Conservation (phyloP, 2,329 filamentous ascomycete genomes). For the Podosphaera xanthii region DNA sequence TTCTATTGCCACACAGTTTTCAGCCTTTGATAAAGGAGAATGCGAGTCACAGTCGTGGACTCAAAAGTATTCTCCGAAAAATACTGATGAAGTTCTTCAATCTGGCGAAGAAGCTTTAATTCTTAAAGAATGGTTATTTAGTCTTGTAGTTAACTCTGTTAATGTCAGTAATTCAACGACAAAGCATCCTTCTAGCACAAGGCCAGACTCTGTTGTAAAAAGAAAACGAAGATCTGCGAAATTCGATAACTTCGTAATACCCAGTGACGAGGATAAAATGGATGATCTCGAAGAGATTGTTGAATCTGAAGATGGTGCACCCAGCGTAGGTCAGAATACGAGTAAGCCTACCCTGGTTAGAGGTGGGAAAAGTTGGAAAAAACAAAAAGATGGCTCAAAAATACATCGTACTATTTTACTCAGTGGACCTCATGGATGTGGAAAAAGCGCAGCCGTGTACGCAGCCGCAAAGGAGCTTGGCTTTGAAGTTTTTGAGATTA, state of each 20-base stretch:
- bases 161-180: conserved; percentile 26
- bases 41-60: conserved; percentile 57
- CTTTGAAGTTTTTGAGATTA: conserved; percentile 91
- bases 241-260: conserved; percentile 55
- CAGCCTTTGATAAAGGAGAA: conserved; percentile 56
- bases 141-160: conserved; percentile 54
- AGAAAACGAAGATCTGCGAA: conserved; percentile 44
- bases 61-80: conserved; percentile 62
- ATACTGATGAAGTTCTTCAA: conserved; percentile 53
- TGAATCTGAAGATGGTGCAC: conserved; percentile 29
- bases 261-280: conserved; percentile 47
- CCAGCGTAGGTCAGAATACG: conserved; percentile 17
- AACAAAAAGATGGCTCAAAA: conserved; percentile 23
- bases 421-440: conserved; percentile 72
- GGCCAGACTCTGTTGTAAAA: conserved; percentile 22
- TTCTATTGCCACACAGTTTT: conserved; percentile 36
- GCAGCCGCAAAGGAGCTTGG: conserved; percentile 78
- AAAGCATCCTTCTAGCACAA: conserved; percentile 1
- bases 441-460: conserved; percentile 82
- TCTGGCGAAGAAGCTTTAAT: conserved; percentile 43
- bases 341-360: conserved; percentile 29
- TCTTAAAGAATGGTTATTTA: conserved; percentile 61
- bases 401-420: conserved; percentile 61
- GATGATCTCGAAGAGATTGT: conserved; percentile 46
- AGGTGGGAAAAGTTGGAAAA: conserved; percentile 16